A percentile compares a stretch with the other conserved stretches of the same genome.
These are phyloP conservation scores for Fomitopsis pulvina DNA, from an alignment of 768 basidiomycete genomes.

Conservation along the genomic window DNA sequence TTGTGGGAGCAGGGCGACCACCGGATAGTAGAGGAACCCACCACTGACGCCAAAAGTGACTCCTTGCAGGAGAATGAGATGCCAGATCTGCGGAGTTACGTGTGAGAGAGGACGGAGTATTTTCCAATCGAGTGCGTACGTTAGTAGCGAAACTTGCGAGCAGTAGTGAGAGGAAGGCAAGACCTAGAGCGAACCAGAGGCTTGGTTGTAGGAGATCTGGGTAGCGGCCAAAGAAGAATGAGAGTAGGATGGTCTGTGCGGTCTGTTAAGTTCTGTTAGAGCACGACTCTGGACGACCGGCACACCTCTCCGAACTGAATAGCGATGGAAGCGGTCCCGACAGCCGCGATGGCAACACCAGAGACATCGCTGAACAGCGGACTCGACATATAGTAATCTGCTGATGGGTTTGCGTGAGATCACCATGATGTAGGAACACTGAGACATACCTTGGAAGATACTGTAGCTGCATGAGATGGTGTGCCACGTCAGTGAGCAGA, in stretches of 20 bases:
- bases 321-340: slow-evolving; percentile 11
- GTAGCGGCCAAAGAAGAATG: slow-evolving; percentile 8
- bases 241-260: slow-evolving; percentile 2
- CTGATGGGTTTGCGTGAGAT: neutral
- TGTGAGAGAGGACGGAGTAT: neutral
- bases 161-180: slow-evolving; percentile 7
- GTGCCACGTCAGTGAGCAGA: no score
- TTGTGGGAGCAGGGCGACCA: slow-evolving; percentile 10
- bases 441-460: slow-evolving; percentile 14
- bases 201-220: slow-evolving; percentile 7
- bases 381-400: slow-evolving; percentile 16
- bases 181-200: slow-evolving; percentile 10
- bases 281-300: no score
- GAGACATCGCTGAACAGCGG: slow-evolving; percentile 13
- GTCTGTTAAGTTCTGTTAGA: no score
- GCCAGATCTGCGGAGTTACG: slow-evolving; percentile 10
- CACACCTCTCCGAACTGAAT: slow-evolving; percentile 14
- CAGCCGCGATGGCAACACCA: slow-evolving; percentile 10
- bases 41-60: slow-evolving; percentile 12
- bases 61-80: slow-evolving; percentile 15
- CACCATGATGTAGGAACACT: neutral
- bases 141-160: slow-evolving; percentile 14
- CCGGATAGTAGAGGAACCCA: slow-evolving; percentile 14
- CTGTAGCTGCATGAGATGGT: slow-evolving; percentile 16
- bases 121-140: neutral